Conservation (phyloP, 176 grass and related monocot genomes). For the Oryza officinalis region DNA sequence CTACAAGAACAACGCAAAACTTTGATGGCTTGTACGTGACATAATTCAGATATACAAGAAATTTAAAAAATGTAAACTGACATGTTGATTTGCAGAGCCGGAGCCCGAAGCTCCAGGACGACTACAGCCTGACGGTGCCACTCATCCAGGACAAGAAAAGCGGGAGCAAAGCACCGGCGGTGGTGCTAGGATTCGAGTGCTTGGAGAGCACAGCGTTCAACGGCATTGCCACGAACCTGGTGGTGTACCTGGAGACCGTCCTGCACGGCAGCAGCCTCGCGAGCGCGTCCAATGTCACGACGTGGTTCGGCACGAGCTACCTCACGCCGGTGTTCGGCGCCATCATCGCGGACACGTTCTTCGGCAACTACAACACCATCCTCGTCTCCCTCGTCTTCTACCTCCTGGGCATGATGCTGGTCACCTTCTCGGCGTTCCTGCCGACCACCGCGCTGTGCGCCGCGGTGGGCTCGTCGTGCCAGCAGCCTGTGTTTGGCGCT, state of each 20-base stretch:
- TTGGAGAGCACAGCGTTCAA: constrained; percentile 58
- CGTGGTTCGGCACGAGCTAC: constrained; percentile 66
- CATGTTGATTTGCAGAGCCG: constrained; percentile 23
- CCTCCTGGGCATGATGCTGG: constrained; percentile 52
- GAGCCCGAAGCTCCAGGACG: not conserved
- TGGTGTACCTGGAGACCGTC: constrained; percentile 58
- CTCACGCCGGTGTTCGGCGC: constrained; percentile 64
- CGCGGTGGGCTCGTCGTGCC: constrained; percentile 20
- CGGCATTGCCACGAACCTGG: constrained; percentile 57
- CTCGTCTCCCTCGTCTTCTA: constrained; percentile 60
- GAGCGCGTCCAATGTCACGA: constrained; percentile 52
- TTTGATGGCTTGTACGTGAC: not conserved
- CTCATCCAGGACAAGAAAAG: constrained; percentile 39
- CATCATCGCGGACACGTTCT: constrained; percentile 63
- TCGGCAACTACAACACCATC: constrained; percentile 65
- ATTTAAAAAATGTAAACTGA: not conserved
- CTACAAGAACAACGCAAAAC: not conserved
- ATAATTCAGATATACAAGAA: not conserved
- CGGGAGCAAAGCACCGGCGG: constrained; percentile 33
- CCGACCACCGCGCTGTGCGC: constrained; percentile 33
- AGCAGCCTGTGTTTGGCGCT: constrained; percentile 5
- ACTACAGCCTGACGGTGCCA: constrained; percentile 24
- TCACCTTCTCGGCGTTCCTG: constrained; percentile 63
- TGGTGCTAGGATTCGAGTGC: constrained; percentile 46
- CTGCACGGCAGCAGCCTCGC: constrained; percentile 52